phyloP scores from a whole-genome alignment of 2,329 filamentous ascomycete genomes.

The Camillea tinctor region DNA sequence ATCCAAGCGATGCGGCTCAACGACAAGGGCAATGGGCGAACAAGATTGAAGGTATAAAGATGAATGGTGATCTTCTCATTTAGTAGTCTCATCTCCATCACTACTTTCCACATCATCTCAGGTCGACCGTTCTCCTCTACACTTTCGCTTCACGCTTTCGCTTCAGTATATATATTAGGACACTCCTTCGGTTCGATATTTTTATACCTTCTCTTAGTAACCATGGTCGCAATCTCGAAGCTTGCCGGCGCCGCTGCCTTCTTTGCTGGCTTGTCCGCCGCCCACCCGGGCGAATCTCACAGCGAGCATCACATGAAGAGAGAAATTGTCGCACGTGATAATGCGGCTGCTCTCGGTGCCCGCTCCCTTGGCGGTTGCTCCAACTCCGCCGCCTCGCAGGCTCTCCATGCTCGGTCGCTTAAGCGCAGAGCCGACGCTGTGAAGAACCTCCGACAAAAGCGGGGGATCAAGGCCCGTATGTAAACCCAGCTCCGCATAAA shows the following conservation, averaged over 20 bases:
- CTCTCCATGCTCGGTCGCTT: slow-evolving; percentile 39
- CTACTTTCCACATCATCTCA: not conserved
- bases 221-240: slow-evolving; percentile 25
- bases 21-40: not conserved
- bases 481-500: not conserved
- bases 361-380: slow-evolving; percentile 41
- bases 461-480: slow-evolving; percentile 31
- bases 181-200: not conserved
- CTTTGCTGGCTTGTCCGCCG: slow-evolving; percentile 25
- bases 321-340: slow-evolving; percentile 34
- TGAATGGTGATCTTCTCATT: not conserved
- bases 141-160: not conserved
- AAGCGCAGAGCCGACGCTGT: slow-evolving; percentile 40
- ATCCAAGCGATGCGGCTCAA: not conserved
- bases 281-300: slow-evolving; percentile 35
- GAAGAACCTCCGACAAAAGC: slow-evolving; percentile 38
- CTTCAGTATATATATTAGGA: not conserved
- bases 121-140: not conserved
- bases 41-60: not conserved
- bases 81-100: not conserved
- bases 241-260: slow-evolving; percentile 16
- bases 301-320: slow-evolving; percentile 31
- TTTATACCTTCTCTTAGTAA: slow-evolving; percentile 5
- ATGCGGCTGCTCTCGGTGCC: slow-evolving; percentile 30
- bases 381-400: slow-evolving; percentile 37